Conservation (phyloP, 176 grass and related monocot genomes). For the Zea mays region Zm-B73-REFERENCE-NAM-5.0 NC_050097.1:216477501-216478000, state of each 20-base stretch:
- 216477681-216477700: too few species aligned
- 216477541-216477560: too few species aligned
- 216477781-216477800: constrained; percentile 35
- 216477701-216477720: neutral
- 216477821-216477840: constrained; percentile 77
- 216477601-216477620: too few species aligned
- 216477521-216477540: too few species aligned
- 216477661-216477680: too few species aligned
- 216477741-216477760: neutral
- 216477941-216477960: constrained; percentile 85
- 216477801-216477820: constrained; percentile 94
- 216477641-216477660: too few species aligned
- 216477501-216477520: too few species aligned
- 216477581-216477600: too few species aligned
- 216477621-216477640: too few species aligned
- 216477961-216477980: constrained; percentile 67
- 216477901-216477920: constrained; percentile 81
- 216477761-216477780: neutral
- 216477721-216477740: neutral
- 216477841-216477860: constrained; percentile 76
- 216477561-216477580: too few species aligned
- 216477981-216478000: constrained; percentile 89
- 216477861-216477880: constrained; percentile 87
- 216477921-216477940: constrained; percentile 89
- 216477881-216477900: constrained; percentile 99